These are phyloP conservation scores for Mycena crocata DNA, from an alignment of 768 basidiomycete genomes.

Conservation along the genomic window DNA sequence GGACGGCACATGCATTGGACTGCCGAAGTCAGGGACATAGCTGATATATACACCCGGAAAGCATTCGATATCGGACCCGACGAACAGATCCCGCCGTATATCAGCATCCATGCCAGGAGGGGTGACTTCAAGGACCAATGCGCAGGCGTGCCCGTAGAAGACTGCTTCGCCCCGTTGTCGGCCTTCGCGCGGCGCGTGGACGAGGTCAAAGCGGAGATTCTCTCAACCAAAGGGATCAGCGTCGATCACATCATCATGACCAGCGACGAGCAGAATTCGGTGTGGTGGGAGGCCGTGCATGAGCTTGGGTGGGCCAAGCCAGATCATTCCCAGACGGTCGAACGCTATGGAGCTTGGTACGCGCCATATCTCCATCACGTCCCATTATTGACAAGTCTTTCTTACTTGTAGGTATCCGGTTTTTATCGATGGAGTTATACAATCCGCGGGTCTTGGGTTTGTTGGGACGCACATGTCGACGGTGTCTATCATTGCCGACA, in stretches of 20 bases:
- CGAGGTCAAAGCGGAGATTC: constrained; percentile 42
- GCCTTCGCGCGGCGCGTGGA: constrained; percentile 39
- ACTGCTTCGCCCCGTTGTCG: constrained; percentile 46
- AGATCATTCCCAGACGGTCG: constrained; percentile 44
- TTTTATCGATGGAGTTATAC: constrained; percentile 11
- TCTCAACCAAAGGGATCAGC: constrained; percentile 37
- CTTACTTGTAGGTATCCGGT: constrained; percentile 7
- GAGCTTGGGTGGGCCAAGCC: constrained; percentile 46
- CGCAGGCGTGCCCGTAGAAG: constrained; percentile 37
- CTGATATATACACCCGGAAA: constrained; percentile 37
- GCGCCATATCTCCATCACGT: background rate
- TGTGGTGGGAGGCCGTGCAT: constrained; percentile 48
- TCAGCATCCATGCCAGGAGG: constrained; percentile 49
- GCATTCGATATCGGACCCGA: constrained; percentile 36
- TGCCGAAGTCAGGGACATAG: constrained; percentile 37
- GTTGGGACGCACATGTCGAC: constrained; percentile 12
- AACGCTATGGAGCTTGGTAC: constrained; percentile 47
- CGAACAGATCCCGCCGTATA: constrained; percentile 44
- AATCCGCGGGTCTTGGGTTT: constrained; percentile 2
- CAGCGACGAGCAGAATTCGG: constrained; percentile 51
- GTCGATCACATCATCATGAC: constrained; percentile 51
- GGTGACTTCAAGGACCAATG: constrained; percentile 49
- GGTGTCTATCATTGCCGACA: constrained; percentile 3
- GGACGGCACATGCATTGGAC: constrained; percentile 46
- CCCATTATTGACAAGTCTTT: background rate